Conservation (phyloP, 1,139 yeast species). For the Saccharomycopsis hybrid region DNA sequence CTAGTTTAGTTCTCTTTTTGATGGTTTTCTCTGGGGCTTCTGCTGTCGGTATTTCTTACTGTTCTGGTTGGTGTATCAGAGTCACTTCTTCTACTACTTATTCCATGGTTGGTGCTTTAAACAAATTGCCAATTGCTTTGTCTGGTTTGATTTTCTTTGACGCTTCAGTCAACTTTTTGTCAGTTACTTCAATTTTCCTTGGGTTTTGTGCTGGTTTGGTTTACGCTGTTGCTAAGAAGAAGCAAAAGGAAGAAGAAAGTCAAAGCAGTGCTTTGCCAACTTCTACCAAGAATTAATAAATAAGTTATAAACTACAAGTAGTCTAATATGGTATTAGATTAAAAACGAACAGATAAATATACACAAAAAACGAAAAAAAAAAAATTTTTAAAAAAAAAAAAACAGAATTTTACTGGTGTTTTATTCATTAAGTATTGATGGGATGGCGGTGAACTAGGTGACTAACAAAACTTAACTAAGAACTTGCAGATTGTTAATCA, state of each 20-base stretch:
- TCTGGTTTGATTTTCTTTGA: slow-evolving; percentile 92
- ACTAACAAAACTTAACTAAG: too few relatives aligned
- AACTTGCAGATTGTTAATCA: too few relatives aligned
- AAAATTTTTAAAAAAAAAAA: too few relatives aligned
- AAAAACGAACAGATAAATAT: too few relatives aligned
- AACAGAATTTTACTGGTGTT: too few relatives aligned
- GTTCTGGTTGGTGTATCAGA: slow-evolving; percentile 99
- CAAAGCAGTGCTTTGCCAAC: slow-evolving; percentile 16
- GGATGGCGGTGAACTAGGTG: too few relatives aligned
- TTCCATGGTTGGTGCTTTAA: slow-evolving; percentile 98
- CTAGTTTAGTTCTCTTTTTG: slow-evolving; percentile 63
- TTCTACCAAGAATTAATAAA: not conserved
- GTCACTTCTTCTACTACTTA: slow-evolving; percentile 97
- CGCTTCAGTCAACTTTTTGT: slow-evolving; percentile 89
- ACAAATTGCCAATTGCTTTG: slow-evolving; percentile 94
- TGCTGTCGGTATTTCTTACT: slow-evolving; percentile 94
- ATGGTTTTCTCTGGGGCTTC: slow-evolving; percentile 92
- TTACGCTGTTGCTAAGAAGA: slow-evolving; percentile 89
- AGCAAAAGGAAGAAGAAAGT: slow-evolving; percentile 37
- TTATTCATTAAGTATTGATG: too few relatives aligned
- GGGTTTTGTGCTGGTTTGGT: slow-evolving; percentile 95
- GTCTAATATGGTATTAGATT: too few relatives aligned
- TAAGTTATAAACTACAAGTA: too few relatives aligned
- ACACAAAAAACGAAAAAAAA: too few relatives aligned
- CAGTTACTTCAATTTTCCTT: slow-evolving; percentile 80